phyloP scores from a whole-genome alignment of 108 stramenopile species.

The Nitzschia sp. region DNA sequence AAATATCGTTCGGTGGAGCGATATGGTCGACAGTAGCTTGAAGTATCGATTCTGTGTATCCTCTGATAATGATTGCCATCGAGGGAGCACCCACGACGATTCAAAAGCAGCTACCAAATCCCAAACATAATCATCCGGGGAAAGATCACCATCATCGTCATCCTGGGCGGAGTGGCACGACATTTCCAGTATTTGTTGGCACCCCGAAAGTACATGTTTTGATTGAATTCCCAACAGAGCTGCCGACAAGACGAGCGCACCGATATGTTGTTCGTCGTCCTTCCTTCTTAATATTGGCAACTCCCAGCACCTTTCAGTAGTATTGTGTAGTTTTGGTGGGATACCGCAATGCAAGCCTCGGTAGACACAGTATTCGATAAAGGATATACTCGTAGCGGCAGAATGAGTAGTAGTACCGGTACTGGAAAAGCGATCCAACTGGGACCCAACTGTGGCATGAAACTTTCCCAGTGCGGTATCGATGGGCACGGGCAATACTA shows the following conservation, averaged over 20 bases:
- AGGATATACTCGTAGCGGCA: background rate
- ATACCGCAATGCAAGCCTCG: slow-evolving; percentile 7
- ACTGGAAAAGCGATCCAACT: background rate
- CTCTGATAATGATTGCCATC: background rate
- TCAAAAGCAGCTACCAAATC: background rate
- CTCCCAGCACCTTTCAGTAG: background rate
- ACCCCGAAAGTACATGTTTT: background rate
- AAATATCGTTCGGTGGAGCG: slow-evolving; percentile 18
- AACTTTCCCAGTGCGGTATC: background rate
- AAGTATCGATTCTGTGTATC: slow-evolving; percentile 8
- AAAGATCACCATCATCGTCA: background rate
- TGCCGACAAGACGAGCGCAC: background rate
- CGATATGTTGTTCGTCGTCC: background rate
- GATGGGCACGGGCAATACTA: background rate
- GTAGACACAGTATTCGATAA: slow-evolving; percentile 36
- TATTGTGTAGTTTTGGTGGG: background rate
- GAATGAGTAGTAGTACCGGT: no score
- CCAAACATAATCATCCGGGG: background rate
- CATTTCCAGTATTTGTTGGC: background rate
- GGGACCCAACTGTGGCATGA: slow-evolving; percentile 18
- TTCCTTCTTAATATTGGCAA: background rate
- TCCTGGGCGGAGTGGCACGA: background rate
- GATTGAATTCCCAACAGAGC: background rate
- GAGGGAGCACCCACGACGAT: background rate
- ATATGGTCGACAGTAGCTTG: slow-evolving; percentile 12